Evolutionary conservation across 2,329 filamentous ascomycete genomes (phyloP), one percentile per base, ranked within the genome.

Genomic region (Calonectria henricotiae): DNA sequence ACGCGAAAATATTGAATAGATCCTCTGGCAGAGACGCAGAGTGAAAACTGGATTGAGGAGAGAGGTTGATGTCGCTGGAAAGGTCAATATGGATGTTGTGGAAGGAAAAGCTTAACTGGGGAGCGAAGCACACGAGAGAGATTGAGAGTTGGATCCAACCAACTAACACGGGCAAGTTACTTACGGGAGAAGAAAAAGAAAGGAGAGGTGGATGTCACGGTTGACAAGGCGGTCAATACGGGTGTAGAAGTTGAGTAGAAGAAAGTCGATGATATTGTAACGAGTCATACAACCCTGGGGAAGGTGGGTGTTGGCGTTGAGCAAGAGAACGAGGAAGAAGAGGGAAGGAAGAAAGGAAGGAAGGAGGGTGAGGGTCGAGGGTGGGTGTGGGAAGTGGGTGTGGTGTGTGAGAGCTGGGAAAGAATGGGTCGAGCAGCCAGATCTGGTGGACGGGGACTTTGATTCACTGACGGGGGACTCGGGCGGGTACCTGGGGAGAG

Each of bases 341-440:
- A 74, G 76, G 68, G 73, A 62, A 67, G 55, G 64, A 63, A 65
- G 62, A 37, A 66, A 60, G 51, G 68, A 72, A 77, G 72, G 73
- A 77, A 69, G 71, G 64, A 69, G 71, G 75, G 74, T 67, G 68
- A 74, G 71, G 60, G 64, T 49, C n/a, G 69, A 67, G 61, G 70
- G 67, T 46, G 39, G 58, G 60, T 35, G 64, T 54, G 49, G 68
- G 25, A 54, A 68, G 75, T 75, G 74, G 69, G 75, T 77, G 69
- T 76, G 76, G 76, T 74, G 75, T 69, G 67, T 65, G 75, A 70
- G 72, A 76, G 70, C 62, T 74, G 73, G 74, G 76, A 78, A 78
- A 74, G 76, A 75, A 78, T 77, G 76, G 76, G 76, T 77, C 75
- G 75, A 78, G 76, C 71, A 70, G 69, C 75, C 68, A 77, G 76